Evolutionary conservation across 2,329 filamentous ascomycete genomes (phyloP), one percentile per base, ranked within the genome.

Genomic region (Monilinia fructicola): DNA sequence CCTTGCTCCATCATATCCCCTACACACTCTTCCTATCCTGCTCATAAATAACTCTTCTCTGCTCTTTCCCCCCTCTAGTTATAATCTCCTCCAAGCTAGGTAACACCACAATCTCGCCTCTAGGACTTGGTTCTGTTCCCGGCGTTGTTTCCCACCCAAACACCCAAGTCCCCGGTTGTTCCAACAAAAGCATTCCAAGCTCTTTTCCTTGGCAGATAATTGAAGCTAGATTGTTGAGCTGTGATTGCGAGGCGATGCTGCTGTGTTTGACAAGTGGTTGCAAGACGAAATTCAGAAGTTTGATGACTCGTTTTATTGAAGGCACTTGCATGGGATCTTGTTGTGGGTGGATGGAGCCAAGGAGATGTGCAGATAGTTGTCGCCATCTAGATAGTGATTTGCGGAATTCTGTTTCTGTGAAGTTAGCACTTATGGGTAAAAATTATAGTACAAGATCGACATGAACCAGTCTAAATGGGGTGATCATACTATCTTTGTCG

Each of bases 171-270:
- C 55, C 54, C 3, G 64, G 64, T n/a, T 66, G 64, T 23, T 18
- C 35, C 12, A 68, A 67, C 14, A 68, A 40, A 4, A 58, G 16
- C 26, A 55, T 23, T 12, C 67, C 67, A 5, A 68, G 28, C 6
- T 63, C 38, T 16, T 26, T 65, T 16, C 56, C 64, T 55, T 68
- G 52, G 11, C 44, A 35, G 28, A 67, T 26, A 35, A 68, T 63
- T 7, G 64, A 59, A 12, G 50, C 46, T 16, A 68, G 67, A 18
- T 68, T 68, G 5, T 55, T 58, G 10, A 18, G 9, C 44, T 55
- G 56, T 46, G 53, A 58, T 63, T 52, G 60, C 5, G 48, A 54
- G 10, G 12, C 26, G 40, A 23, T 44, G n/a, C 21, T 53, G 21
- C 14, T 31, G 18, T 55, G 18, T 14, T 46, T 28, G 18, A 31